Evolutionary conservation across 2,329 filamentous ascomycete genomes (phyloP).

Genomic region (Apiospora marii): DNA sequence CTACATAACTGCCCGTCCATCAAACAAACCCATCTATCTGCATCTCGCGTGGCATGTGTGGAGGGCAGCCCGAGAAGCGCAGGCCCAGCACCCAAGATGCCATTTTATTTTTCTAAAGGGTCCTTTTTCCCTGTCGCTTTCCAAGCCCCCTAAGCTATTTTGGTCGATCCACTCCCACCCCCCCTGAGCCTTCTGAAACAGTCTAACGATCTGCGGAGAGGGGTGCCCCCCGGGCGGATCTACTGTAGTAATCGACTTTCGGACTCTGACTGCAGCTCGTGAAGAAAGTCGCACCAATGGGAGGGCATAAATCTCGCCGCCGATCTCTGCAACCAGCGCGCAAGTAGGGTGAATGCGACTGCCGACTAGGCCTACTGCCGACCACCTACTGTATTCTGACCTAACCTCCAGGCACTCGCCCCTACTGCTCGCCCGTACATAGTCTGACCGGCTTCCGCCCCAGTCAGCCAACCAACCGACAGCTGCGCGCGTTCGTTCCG

Average conservation of each 20-base stretch:
- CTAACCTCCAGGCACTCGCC: too few species aligned
- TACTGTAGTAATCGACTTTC: constrained; percentile 1
- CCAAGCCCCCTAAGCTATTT: neutral
- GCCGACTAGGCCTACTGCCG: neutral
- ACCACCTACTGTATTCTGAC: too few species aligned
- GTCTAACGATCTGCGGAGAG: constrained; percentile 15
- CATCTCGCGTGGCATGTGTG: constrained; percentile 2
- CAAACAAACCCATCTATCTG: neutral
- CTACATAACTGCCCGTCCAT: too few species aligned
- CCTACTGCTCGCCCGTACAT: too few species aligned
- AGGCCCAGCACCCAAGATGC: neutral
- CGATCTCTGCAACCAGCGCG: neutral
- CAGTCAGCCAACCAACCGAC: too few species aligned
- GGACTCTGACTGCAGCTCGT: neutral
- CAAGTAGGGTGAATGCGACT: neutral
- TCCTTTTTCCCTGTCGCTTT: neutral
- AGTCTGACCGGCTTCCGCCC: too few species aligned
- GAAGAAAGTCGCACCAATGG: neutral
- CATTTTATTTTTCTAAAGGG: neutral
- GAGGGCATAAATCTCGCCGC: neutral
- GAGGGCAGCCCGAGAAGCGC: neutral
- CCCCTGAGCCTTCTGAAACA: constrained; percentile 10
- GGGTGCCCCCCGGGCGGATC: neutral
- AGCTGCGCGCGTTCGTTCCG: neutral
- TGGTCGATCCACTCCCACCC: neutral